Conservation (phyloP, 495 filamentous ascomycete genomes). For the Aspergillus mulundensis region DNA sequence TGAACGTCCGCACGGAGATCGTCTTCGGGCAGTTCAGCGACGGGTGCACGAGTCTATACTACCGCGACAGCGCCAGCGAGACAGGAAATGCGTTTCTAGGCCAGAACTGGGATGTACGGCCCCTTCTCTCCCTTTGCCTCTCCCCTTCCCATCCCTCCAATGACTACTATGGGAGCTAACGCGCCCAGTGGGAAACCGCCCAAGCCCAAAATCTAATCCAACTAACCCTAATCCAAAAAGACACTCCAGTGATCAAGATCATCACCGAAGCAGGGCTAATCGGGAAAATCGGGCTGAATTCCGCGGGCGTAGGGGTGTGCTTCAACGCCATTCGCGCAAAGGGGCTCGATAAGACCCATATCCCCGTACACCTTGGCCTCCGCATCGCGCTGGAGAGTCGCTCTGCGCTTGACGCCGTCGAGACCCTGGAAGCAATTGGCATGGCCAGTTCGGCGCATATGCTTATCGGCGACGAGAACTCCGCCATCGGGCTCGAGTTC, state of each 20-base stretch:
- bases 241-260: conserved; percentile 52
- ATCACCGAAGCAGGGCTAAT: conserved; percentile 61
- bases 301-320: conserved; percentile 57
- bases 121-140: too few species aligned
- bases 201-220: conserved; percentile 10
- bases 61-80: too few species aligned
- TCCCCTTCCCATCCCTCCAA: too few species aligned
- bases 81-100: neutral
- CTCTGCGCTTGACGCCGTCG: conserved; percentile 41
- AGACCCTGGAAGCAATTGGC: conserved; percentile 35
- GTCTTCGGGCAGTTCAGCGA: conserved; percentile 59
- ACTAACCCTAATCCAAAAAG: conserved; percentile 18
- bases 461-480: conserved; percentile 46
- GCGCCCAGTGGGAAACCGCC: conserved; percentile 7
- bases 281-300: conserved; percentile 68
- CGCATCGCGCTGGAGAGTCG: conserved; percentile 52
- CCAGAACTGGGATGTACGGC: conserved; percentile 14
- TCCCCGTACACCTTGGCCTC: conserved; percentile 63
- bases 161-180: too few species aligned
- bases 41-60: conserved; percentile 10
- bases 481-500: conserved; percentile 56
- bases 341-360: conserved; percentile 48
- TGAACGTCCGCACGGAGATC: conserved; percentile 68
- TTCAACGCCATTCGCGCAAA: conserved; percentile 63
- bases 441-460: conserved; percentile 53